Evolutionary conservation across 23 red algal genomes (phyloP).

Genomic region (Chondrus crispus): DNA sequence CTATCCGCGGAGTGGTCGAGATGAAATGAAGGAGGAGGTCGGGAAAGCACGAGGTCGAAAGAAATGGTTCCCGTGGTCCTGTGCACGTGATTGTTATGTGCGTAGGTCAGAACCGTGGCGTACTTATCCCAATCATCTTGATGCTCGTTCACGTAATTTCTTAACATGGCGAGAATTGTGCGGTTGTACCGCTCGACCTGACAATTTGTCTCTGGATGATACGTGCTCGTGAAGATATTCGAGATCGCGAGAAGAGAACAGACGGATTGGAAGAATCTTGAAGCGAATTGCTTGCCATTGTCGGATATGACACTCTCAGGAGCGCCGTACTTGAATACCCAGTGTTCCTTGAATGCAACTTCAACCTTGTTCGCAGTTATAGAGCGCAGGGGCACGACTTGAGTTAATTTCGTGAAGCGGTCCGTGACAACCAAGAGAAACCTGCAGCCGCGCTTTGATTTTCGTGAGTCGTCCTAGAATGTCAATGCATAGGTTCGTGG

Average conservation of each 20-base stretch:
- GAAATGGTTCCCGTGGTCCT: neutral
- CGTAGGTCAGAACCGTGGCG: neutral
- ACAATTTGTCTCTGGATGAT: slow-evolving; percentile 26
- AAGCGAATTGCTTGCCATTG: slow-evolving; percentile 1
- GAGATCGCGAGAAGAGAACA: neutral
- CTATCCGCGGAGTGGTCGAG: too few relatives aligned
- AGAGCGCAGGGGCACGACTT: neutral
- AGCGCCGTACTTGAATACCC: neutral
- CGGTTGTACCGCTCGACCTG: slow-evolving; percentile 46
- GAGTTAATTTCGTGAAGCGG: neutral
- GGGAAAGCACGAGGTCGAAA: neutral
- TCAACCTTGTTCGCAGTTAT: neutral
- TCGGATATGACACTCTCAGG: neutral
- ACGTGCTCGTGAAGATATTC: slow-evolving; percentile 17
- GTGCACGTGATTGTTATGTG: slow-evolving; percentile 8
- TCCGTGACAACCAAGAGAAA: neutral
- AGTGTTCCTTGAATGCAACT: neutral
- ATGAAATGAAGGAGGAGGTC: neutral
- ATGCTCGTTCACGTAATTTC: neutral
- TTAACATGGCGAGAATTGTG: neutral
- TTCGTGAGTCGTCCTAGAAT: neutral
- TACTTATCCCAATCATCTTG: neutral
- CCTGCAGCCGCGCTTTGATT: neutral
- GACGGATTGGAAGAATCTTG: neutral
- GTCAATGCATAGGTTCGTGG: slow-evolving; percentile 19